These are phyloP conservation scores for Gardenia jasminoides DNA, from an alignment of 257 asterid genomes.

Conservation along the genomic window DNA sequence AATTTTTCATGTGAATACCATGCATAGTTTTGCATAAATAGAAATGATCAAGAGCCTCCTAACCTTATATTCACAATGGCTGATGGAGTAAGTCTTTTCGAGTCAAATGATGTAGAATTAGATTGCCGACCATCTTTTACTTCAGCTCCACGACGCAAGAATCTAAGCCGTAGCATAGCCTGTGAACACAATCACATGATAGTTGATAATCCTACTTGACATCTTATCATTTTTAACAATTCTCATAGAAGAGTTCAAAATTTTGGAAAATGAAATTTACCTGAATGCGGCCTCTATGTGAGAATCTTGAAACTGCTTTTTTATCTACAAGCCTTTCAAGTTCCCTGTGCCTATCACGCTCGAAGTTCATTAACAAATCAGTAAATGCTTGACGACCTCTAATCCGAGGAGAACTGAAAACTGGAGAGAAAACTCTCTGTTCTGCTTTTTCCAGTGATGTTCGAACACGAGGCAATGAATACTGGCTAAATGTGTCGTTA, in stretches of 20 bases:
- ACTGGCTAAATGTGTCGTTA: constrained; percentile 13
- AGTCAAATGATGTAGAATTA: constrained; percentile 28
- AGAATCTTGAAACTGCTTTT: constrained; percentile 63
- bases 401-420: constrained; percentile 48
- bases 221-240: too few species aligned
- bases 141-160: constrained; percentile 60
- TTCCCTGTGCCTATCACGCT: constrained; percentile 58
- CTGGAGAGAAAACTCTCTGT: constrained; percentile 31
- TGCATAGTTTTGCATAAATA: background rate
- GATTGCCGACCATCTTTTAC: constrained; percentile 29
- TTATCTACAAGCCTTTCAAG: constrained; percentile 45
- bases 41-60: constrained; percentile 2
- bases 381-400: constrained; percentile 78
- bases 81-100: constrained; percentile 33
- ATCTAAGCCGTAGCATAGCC: constrained; percentile 67
- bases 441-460: constrained; percentile 44
- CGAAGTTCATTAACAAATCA: constrained; percentile 56
- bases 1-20: background rate
- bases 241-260: background rate
- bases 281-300: constrained; percentile 86
- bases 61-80: constrained; percentile 43
- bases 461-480: constrained; percentile 40
- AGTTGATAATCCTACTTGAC: background rate
- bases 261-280: constrained; percentile 23
- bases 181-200: constrained; percentile 18